These are phyloP conservation scores for Salix koriyanagi DNA, from an alignment of 345 rosid genomes.

Conservation along the genomic window DNA sequence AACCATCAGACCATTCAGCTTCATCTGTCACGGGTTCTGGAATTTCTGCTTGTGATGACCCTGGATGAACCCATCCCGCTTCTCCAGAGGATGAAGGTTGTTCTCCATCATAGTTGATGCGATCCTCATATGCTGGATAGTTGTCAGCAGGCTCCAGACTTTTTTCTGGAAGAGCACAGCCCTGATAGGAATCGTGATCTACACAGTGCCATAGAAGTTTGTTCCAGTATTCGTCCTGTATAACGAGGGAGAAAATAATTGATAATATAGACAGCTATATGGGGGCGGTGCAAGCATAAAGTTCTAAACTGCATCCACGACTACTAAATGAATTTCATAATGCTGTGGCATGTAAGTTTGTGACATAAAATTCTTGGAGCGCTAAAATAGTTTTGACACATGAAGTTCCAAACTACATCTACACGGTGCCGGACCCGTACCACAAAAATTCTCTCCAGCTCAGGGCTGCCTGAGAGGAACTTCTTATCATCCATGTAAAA, in stretches of 20 bases:
- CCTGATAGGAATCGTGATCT: constrained; percentile 22
- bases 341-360: background rate
- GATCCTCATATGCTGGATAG: constrained; percentile 16
- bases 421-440: too few relatives aligned
- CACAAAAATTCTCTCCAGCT: too few relatives aligned
- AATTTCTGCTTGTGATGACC: constrained; percentile 20
- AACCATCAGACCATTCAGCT: constrained; percentile 73
- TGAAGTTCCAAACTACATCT: too few relatives aligned
- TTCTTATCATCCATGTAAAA: too few relatives aligned
- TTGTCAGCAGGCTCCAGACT: background rate
- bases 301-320: background rate
- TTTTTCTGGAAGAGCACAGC: constrained; percentile 23
- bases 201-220: constrained; percentile 22
- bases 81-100: constrained; percentile 19
- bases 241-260: too few relatives aligned
- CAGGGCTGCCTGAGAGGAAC: too few relatives aligned
- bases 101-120: constrained; percentile 18
- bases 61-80: constrained; percentile 31
- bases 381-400: background rate
- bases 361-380: background rate
- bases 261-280: too few relatives aligned
- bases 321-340: background rate
- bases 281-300: background rate
- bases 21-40: constrained; percentile 40
- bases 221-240: constrained; percentile 19